Evolutionary conservation across 768 basidiomycete species (phyloP).

Genomic region (Clitopilus hobsonii): DNA sequence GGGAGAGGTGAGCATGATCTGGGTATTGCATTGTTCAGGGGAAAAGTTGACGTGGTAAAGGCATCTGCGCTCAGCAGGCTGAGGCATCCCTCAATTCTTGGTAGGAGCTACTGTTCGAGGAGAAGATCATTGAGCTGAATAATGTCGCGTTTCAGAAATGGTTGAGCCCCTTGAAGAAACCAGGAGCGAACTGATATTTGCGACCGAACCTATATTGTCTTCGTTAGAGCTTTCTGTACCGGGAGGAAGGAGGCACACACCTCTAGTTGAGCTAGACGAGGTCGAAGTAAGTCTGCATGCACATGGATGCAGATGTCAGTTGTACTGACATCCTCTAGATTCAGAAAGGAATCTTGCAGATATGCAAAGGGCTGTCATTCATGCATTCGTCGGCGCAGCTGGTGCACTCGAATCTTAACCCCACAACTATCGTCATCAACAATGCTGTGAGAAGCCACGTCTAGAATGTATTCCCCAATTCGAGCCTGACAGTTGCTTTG

Average conservation of each 20-base stretch:
- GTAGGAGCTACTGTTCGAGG: constrained; percentile 31
- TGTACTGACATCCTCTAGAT: constrained; percentile 43
- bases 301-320: not conserved
- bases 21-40: constrained; percentile 8
- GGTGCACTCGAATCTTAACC: constrained; percentile 87
- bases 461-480: not conserved
- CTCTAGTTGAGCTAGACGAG: constrained; percentile 86
- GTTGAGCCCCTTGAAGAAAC: constrained; percentile 97
- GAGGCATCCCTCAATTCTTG: constrained; percentile 90
- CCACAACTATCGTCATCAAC: constrained; percentile 88
- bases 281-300: constrained; percentile 69
- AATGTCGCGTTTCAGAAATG: constrained; percentile 60
- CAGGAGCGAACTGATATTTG: constrained; percentile 82
- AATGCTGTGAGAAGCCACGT: constrained; percentile 59
- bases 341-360: constrained; percentile 92
- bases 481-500: not conserved
- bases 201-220: constrained; percentile 85
- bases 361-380: constrained; percentile 88
- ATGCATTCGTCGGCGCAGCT: constrained; percentile 88
- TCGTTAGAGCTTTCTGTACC: constrained; percentile 77
- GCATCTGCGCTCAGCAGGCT: constrained; percentile 79
- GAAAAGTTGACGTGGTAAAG: constrained; percentile 31
- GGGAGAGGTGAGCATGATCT: constrained; percentile 62
- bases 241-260: constrained; percentile 48
- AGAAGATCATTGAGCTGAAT: constrained; percentile 1